Evolutionary conservation across 768 basidiomycete species (phyloP), one percentile per base, ranked within the genome.

Genomic region (Lentinula sp.): DNA sequence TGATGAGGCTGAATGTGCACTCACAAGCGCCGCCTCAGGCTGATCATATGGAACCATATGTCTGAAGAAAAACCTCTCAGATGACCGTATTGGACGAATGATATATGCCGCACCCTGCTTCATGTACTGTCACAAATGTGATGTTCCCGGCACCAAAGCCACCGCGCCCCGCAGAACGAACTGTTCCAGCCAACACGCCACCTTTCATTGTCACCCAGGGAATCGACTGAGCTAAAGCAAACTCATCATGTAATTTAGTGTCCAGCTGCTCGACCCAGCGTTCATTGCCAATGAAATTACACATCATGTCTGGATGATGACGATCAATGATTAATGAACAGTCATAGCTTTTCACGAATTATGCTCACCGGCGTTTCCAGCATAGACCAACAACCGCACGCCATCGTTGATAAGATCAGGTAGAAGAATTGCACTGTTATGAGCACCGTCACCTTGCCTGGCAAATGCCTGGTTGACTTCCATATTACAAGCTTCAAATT

Each of bases 41-140:
- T 95, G 93, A 73, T 98, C 93, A 68, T 81, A 87, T 4, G 94
- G 93, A 7, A 92, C 92, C 93, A 94, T 90, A 70, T 93, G 91
- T 39, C 91, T 91, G 66, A 5, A 61, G 63, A 63, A 49, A 59
- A 51, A 60, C 59, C 42, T 49, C 18, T 54, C 31, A 45, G 18
- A n/a, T 21, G 32, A 40, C 48, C 55, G 31, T 48, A 23, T 31
- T 2, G 48, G 53, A 59, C 13, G 5, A 48, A 46, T 51, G 55
- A 57, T 3, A 53, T 16, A 39, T 18, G 7, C 73, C 86, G 65
- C 73, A 94, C 81, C 95, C 95, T 32, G 94, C 91, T 66, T 90
- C 87, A 65, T 83, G 76, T 37, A 96, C 80, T 43, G 80, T 80
- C 10, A 93, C 89, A 63, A 89, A 95, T 0, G 93, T 92, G 51